Percentiles rank a stretch among this genome's conserved stretches.
phyloP scores from a whole-genome alignment of 441 rosid genomes.

The Populus hybrid region DNA sequence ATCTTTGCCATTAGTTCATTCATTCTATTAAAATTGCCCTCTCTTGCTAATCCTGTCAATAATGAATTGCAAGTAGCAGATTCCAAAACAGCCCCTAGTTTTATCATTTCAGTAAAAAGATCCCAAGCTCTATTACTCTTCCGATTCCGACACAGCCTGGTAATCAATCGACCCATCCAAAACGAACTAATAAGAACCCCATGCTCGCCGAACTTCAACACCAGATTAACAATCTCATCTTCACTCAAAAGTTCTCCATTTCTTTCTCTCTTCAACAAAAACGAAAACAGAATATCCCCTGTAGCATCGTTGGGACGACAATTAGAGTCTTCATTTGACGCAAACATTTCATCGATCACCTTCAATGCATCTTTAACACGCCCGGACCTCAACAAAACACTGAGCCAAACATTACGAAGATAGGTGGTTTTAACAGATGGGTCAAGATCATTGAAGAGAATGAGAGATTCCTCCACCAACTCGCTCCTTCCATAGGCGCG shows the following conservation, averaged over 20 bases:
- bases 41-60: slow-evolving; percentile 54
- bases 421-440: slow-evolving; percentile 30
- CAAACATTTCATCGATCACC: slow-evolving; percentile 87
- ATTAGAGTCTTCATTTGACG: slow-evolving; percentile 20
- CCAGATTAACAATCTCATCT: slow-evolving; percentile 38
- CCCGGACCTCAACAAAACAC: slow-evolving; percentile 29
- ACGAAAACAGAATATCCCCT: slow-evolving; percentile 42
- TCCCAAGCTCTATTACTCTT: slow-evolving; percentile 45
- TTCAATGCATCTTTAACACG: slow-evolving; percentile 49
- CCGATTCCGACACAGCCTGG: slow-evolving; percentile 40
- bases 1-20: slow-evolving; percentile 47
- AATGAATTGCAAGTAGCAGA: slow-evolving; percentile 56
- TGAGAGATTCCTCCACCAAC: slow-evolving; percentile 42
- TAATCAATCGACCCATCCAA: slow-evolving; percentile 43
- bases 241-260: slow-evolving; percentile 23
- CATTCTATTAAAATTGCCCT: slow-evolving; percentile 47
- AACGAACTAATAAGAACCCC: slow-evolving; percentile 46
- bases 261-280: slow-evolving; percentile 25
- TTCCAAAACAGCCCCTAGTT: slow-evolving; percentile 38
- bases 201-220: slow-evolving; percentile 38
- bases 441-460: slow-evolving; percentile 40
- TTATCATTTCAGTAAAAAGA: slow-evolving; percentile 41
- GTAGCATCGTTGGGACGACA: slow-evolving; percentile 44
- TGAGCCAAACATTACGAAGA: slow-evolving; percentile 41
- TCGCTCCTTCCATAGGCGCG: slow-evolving; percentile 44